Conservation (phyloP, 1,139 yeast species). For the Protomyces macrosporus region DNA sequence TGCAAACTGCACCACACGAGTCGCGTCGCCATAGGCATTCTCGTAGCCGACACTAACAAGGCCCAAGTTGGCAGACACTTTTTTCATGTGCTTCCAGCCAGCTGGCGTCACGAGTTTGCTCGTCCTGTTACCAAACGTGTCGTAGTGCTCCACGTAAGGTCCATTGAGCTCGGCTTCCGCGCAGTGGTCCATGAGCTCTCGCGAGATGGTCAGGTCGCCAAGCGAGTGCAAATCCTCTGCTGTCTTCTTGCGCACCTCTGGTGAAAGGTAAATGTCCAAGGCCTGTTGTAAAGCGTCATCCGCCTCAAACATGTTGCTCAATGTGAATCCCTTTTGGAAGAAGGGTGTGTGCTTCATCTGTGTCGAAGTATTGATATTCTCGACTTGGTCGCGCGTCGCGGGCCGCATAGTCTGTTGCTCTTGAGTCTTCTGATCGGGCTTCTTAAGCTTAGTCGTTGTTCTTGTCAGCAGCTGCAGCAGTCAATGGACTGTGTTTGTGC, state of each 20-base stretch:
- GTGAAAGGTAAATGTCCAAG: not conserved
- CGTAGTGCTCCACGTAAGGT: constrained; percentile 36
- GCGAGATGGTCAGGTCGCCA: constrained; percentile 35
- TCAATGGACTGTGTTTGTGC: too few species aligned
- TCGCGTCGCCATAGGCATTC: constrained; percentile 33
- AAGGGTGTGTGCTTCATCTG: not conserved
- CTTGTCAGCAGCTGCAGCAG: too few species aligned
- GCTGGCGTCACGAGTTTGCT: constrained; percentile 36
- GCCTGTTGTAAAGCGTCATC: not conserved
- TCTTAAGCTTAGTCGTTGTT: not conserved
- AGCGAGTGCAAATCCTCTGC: constrained; percentile 31
- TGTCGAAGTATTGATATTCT: not conserved
- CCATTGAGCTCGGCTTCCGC: constrained; percentile 37
- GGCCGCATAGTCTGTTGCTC: not conserved
- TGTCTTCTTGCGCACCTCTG: not conserved
- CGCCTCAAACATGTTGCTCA: not conserved
- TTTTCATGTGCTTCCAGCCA: constrained; percentile 38
- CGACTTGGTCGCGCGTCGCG: not conserved
- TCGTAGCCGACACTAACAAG: constrained; percentile 36
- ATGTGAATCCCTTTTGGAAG: not conserved
- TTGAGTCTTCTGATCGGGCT: not conserved
- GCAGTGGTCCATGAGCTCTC: constrained; percentile 35
- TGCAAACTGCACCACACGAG: constrained; percentile 36
- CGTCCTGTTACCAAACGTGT: constrained; percentile 36
- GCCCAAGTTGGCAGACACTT: constrained; percentile 35